These are phyloP conservation scores for Fraxinus sp. DNA, from an alignment of 305 asterid genomes.

Conservation along the genomic window DNA sequence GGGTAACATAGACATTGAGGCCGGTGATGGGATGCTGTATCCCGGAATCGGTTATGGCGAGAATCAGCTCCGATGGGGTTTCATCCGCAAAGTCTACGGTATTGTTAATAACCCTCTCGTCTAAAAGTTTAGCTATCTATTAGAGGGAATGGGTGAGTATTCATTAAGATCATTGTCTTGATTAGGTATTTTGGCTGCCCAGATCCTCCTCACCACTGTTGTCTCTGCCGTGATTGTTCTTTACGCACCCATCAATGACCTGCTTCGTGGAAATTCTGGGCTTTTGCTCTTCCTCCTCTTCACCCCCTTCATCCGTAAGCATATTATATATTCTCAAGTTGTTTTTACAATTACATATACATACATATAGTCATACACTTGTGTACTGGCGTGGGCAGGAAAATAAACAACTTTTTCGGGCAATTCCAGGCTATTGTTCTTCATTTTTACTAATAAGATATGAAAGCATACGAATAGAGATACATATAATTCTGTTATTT, in stretches of 20 bases:
- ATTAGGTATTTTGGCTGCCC: slow-evolving; percentile 63
- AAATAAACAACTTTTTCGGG: neutral
- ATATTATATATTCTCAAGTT: neutral
- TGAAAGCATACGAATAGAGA: neutral
- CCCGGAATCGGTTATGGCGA: slow-evolving; percentile 92
- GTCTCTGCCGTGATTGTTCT: slow-evolving; percentile 72
- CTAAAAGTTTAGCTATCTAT: neutral
- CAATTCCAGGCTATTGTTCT: neutral
- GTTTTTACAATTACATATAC: neutral
- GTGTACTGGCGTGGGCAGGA: neutral
- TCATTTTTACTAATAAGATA: neutral
- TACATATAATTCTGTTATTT: neutral
- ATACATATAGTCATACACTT: neutral
- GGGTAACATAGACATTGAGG: slow-evolving; percentile 64
- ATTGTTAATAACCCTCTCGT: neutral
- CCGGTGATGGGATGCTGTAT: slow-evolving; percentile 62
- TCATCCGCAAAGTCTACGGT: slow-evolving; percentile 94
- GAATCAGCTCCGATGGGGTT: slow-evolving; percentile 95
- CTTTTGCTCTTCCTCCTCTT: slow-evolving; percentile 67
- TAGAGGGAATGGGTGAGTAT: neutral
- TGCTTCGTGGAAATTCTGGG: slow-evolving; percentile 67
- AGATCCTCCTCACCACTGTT: slow-evolving; percentile 78
- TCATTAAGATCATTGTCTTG: neutral
- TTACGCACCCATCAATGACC: slow-evolving; percentile 77
- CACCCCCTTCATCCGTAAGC: slow-evolving; percentile 76